Evolutionary conservation across 106 monocot species (phyloP), one percentile per base, ranked within the genome.

Genomic region (Triglochin maritima): DNA sequence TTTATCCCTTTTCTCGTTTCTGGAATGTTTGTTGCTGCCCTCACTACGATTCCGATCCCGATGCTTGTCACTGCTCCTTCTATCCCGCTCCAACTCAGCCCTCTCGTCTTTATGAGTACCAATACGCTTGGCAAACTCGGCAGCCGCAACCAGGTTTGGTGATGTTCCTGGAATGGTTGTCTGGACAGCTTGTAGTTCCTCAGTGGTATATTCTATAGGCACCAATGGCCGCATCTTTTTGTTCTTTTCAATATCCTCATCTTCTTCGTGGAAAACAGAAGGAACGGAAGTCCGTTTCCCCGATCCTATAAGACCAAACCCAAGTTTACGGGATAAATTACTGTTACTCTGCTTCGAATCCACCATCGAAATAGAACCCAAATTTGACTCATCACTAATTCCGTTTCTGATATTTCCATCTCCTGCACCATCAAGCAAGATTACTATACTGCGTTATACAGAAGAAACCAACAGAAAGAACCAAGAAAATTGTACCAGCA

Each of bases 221-320:
- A 98, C 85, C 67, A 98, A 65, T 42, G 96, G 96, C 77, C 96
- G 79, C 91, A 91, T 88, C 72, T 91, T 88, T 65, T 88, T 98
- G 29, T 98, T 88, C 42, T 88, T 74, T 9, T 65, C 81, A 9
- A 78, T 60, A 78, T 80, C 83, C 66, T 98, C 96, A 51, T 96
- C 95, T 68, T 86, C 96, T 65, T 87, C 74, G 63, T 79, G 81
- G 55, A 98, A 98, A 74, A 91, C 87, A 57, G 96, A 91, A 45
- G 82, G 84, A 53, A 98, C 88, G 67, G 88, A 69, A 44, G 91
- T 63, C 63, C 81, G 56, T 77, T 85, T 96, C 60, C 96, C 91
- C 49, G 83, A 91, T 47, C 82, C 80, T 13, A 86, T 75, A 11
- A 91, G 68, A 49, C 96, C 96, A 88, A 98, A 91, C 0, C 96